Evolutionary conservation across 257 asterid species (phyloP), one percentile per base, ranked within the genome.

Genomic region (Orobanche coerulescens): DNA sequence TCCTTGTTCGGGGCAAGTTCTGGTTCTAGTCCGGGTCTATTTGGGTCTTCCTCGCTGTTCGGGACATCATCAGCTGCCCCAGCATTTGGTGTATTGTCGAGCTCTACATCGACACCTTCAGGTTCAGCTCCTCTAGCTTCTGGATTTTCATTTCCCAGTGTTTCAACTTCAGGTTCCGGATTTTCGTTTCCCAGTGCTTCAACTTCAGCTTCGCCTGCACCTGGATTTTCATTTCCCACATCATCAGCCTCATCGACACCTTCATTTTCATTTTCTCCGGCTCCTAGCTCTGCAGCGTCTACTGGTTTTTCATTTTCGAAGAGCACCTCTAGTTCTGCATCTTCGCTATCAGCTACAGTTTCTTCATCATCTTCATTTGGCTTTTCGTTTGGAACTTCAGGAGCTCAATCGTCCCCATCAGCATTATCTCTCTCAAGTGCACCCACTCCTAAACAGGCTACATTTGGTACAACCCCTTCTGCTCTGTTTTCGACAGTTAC

Each of bases 401-500:
- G 65, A 12, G 50, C 65, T 64, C 74, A 73, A 4, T 62, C 82
- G 54, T 42, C 90, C 25, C 59, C 86, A 47, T 42, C 73, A n/a
- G 6, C 78, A 1, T 13, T 83, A 6, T 18, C 88, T 28, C 28
- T 75, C 55, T 76, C 80, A 9, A 74, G 69, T 30, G 66, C 83
- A 6, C 64, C 83, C 5, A 66, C 78, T 22, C 73, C 85, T 8
- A 81, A 77, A 73, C 63, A 77, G 36, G 30, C 56, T 67, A 59
- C 72, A 42, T 73, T 79, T 68, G 77, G 80, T n/a, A 60, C 77
- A 43, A 67, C 73, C 50, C 71, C 86, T 56, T 74, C 86, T 8
- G 14, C 87, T 47, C 70, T 79, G 69, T 84, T 76, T 76, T 76
- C 90, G 7, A 73, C 90, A 24, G 80, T 73, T 62, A 73, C 85